phyloP scores from a whole-genome alignment of 2,329 filamentous ascomycete genomes.

The Paecilomyces niveus region DNA sequence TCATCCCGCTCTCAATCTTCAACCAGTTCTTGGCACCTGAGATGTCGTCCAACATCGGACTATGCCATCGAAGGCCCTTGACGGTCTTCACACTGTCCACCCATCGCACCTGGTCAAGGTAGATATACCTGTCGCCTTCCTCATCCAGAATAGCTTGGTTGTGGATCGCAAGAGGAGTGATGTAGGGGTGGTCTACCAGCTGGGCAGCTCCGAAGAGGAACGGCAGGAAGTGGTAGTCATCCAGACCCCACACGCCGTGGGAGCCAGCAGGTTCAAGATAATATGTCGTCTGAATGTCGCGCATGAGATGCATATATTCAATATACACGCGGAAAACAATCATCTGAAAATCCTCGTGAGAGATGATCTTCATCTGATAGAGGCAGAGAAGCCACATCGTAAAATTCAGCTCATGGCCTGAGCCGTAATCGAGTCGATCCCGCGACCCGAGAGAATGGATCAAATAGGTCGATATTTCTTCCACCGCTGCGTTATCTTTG shows the following conservation, averaged over 20 bases:
- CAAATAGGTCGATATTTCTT: slow-evolving; percentile 74
- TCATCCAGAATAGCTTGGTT: slow-evolving; percentile 83
- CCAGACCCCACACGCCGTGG: slow-evolving; percentile 94
- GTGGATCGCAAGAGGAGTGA: slow-evolving; percentile 75
- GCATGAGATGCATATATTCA: slow-evolving; percentile 80
- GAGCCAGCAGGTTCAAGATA: slow-evolving; percentile 96
- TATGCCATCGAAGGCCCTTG: slow-evolving; percentile 90
- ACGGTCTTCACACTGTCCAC: slow-evolving; percentile 97
- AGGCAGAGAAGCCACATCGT: slow-evolving; percentile 94
- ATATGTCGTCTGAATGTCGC: slow-evolving; percentile 79
- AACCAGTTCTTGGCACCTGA: slow-evolving; percentile 80
- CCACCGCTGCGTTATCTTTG: slow-evolving; percentile 44
- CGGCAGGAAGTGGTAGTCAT: slow-evolving; percentile 95
- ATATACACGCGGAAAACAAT: slow-evolving; percentile 73
- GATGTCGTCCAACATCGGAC: slow-evolving; percentile 97
- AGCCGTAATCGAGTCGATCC: slow-evolving; percentile 88
- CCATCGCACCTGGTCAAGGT: slow-evolving; percentile 86
- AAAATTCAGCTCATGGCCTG: slow-evolving; percentile 96
- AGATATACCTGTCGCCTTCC: slow-evolving; percentile 74
- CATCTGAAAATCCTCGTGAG: slow-evolving; percentile 59
- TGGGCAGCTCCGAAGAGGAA: slow-evolving; percentile 94
- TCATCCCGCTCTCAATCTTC: slow-evolving; percentile 93
- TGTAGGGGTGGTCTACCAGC: slow-evolving; percentile 73
- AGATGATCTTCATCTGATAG: slow-evolving; percentile 65
- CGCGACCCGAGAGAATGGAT: slow-evolving; percentile 78